Conservation (phyloP, 2,329 filamentous ascomycete species). For the Grosmannia huntii region DNA sequence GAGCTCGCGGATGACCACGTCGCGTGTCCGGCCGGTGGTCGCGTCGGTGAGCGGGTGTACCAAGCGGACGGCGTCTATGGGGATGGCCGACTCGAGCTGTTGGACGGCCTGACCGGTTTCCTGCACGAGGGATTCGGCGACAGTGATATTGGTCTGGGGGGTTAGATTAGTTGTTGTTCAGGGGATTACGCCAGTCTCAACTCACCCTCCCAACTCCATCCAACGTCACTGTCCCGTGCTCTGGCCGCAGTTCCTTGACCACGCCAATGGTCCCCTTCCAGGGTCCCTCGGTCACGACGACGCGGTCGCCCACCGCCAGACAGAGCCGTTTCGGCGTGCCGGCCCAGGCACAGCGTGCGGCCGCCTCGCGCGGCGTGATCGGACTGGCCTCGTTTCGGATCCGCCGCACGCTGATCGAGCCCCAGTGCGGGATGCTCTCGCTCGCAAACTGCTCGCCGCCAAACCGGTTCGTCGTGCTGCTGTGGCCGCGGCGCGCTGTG, state of each 20-base stretch:
- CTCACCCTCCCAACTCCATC: conserved; percentile 52
- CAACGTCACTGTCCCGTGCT: conserved; percentile 46
- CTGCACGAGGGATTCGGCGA: conserved; percentile 26
- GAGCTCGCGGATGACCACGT: conserved; percentile 67
- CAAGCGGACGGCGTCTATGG: conserved; percentile 64
- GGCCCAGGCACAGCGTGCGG: conserved; percentile 40
- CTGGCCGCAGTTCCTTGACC: conserved; percentile 44
- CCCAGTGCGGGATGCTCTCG: conserved; percentile 10
- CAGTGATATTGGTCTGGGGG: conserved; percentile 24
- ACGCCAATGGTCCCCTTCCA: conserved; percentile 75
- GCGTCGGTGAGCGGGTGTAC: conserved; percentile 63
- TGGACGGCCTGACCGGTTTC: conserved; percentile 26
- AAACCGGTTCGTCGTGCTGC: conserved; percentile 4
- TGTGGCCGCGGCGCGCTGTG: conserved; percentile 7
- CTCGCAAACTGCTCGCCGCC: conserved; percentile 10
- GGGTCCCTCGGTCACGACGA: conserved; percentile 64
- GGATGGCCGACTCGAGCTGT: conserved; percentile 41
- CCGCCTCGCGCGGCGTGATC: conserved; percentile 18
- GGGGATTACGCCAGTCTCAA: no score
- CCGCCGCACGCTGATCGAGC: conserved; percentile 11
- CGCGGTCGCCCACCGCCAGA: conserved; percentile 59
- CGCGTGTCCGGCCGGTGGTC: conserved; percentile 49
- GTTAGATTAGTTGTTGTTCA: no score
- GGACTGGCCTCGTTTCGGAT: conserved; percentile 5
- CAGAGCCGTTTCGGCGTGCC: conserved; percentile 44